Evolutionary conservation across 164 flowering plant species (phyloP), one percentile per base, ranked within the genome.

Genomic region (Dillenia suffruticosa): DNA sequence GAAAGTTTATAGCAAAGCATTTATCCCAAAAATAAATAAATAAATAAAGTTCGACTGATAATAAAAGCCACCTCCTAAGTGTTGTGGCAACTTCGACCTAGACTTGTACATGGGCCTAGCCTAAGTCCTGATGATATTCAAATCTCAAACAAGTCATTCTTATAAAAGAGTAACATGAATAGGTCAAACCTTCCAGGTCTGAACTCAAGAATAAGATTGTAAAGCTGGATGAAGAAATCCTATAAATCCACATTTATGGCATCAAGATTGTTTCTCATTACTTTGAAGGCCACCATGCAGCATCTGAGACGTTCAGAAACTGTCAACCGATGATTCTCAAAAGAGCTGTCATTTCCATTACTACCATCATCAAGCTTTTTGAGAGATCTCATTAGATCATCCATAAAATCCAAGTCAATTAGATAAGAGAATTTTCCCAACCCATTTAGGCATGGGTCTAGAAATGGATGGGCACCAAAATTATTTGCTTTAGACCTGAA

Each of bases 261-360:
- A 69, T 91, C 96, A 40, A 94, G 90, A 68, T 81, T 94, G 70
- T 58, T 91, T 80, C 78, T 89, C 99, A 94, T 91, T 55, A 94
- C 88, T 77, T 80, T 94, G 72, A 89, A 94, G 12, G 99, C 97
- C 56, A 94, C 85, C 61, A 94, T 85, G 81, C 99, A 94, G 75
- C 99, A 94, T 15, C 77, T 81, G 8, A 94, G 84, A 40, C 97
- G 87, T 73, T 94, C 99, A 44, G 95, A 76, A 45, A 94, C 84
- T 24, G 88, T 82, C 75, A 90, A 76, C n/a, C n/a, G n/a, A 57
- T 12, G 12, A 19, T 70, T 80, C 63, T 74, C 80, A 16, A 72
- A 50, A 24, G 80, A 66, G 66, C 58, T 54, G 44, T 58, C 77
- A 5, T 68, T 50, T 59, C 60, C 58, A 44, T 68, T 64, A 53